These are phyloP conservation scores for Xylaria flabelliformis DNA, from an alignment of 495 filamentous ascomycete genomes.

Conservation along the genomic window DNA sequence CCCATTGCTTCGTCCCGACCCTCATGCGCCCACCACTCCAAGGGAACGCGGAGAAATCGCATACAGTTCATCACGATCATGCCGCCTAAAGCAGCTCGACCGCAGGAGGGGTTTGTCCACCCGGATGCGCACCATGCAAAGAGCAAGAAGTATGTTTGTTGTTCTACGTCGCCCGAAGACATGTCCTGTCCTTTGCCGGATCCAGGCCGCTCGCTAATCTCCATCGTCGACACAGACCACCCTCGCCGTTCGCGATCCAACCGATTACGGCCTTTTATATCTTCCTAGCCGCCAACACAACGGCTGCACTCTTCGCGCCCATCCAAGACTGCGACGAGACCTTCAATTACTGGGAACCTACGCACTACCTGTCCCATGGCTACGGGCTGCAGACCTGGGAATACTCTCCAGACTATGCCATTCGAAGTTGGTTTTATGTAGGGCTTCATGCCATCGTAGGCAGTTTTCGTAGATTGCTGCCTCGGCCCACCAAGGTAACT, in stretches of 20 bases:
- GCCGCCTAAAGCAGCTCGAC: slow-evolving; percentile 41
- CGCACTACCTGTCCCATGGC: slow-evolving; percentile 91
- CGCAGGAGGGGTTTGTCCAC: slow-evolving; percentile 45
- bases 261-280: slow-evolving; percentile 78
- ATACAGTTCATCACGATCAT: slow-evolving; percentile 30
- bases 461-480: slow-evolving; percentile 67
- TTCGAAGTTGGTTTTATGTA: slow-evolving; percentile 95
- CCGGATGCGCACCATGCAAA: slow-evolving; percentile 53
- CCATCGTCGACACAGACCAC: slow-evolving; percentile 45
- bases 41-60: not conserved
- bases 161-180: not conserved
- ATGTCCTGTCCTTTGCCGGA: not conserved
- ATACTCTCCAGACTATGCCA: slow-evolving; percentile 93
- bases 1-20: not conserved
- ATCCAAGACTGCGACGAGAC: slow-evolving; percentile 99
- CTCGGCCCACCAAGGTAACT: slow-evolving; percentile 61
- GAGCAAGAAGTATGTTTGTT: slow-evolving; percentile 44
- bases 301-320: slow-evolving; percentile 83
- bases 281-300: slow-evolving; percentile 71
- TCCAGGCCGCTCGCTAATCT: slow-evolving; percentile 24
- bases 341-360: slow-evolving; percentile 99
- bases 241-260: slow-evolving; percentile 68
- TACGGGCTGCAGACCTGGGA: slow-evolving; percentile 99
- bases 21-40: not conserved
- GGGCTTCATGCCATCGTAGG: slow-evolving; percentile 79